Evolutionary conservation across 306 rosid species (phyloP).

Genomic region (Sophora flavescens): DNA sequence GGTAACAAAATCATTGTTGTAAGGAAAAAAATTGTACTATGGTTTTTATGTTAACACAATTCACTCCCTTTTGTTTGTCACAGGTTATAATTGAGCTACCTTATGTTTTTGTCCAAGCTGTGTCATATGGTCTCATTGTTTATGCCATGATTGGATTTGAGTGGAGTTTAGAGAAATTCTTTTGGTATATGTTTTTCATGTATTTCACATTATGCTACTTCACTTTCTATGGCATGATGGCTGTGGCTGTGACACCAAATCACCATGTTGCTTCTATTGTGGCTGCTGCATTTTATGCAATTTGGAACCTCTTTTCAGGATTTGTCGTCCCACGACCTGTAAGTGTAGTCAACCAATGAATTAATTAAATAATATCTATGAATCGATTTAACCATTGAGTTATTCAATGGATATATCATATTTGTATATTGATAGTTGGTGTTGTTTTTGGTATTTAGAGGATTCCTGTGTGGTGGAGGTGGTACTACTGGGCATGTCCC

Average conservation of each 20-base stretch:
- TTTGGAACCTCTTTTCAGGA: constrained; percentile 90
- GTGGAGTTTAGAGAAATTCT: constrained; percentile 60
- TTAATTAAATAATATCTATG: not conserved
- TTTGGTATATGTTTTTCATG: constrained; percentile 82
- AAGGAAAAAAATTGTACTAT: not conserved
- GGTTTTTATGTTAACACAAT: constrained; percentile 16
- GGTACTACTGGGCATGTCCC: constrained; percentile 85
- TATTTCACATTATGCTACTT: constrained; percentile 74
- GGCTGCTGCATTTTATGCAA: constrained; percentile 69
- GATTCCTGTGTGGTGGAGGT: constrained; percentile 87
- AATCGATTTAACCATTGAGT: not conserved
- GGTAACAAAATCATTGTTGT: constrained; percentile 47
- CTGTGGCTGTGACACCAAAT: constrained; percentile 82
- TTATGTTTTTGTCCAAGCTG: constrained; percentile 66
- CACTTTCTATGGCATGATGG: constrained; percentile 90
- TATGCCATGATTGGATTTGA: constrained; percentile 89
- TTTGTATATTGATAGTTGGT: not conserved
- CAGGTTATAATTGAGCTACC: constrained; percentile 82
- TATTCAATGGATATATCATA: not conserved
- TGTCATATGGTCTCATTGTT: constrained; percentile 62
- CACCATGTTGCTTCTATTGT: constrained; percentile 70
- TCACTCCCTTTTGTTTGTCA: constrained; percentile 6
- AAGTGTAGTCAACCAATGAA: constrained; percentile 40
- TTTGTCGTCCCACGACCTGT: constrained; percentile 72
- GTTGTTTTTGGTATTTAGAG: constrained; percentile 13